Evolutionary conservation across 2,329 filamentous ascomycete species (phyloP), one percentile per base, ranked within the genome.

Genomic region (Drechslerella dactyloides): DNA sequence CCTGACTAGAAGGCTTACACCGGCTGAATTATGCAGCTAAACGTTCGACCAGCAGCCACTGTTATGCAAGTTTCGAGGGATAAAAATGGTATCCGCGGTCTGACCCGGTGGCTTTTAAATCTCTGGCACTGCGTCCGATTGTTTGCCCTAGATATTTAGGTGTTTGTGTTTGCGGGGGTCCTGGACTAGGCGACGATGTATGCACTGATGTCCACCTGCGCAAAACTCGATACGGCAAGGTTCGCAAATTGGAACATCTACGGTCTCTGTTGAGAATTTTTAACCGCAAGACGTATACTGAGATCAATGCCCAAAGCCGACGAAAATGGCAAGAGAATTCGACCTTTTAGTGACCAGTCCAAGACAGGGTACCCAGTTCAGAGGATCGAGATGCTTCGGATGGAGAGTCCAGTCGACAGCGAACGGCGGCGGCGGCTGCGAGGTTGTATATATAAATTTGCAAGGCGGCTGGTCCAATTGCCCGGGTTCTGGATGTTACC

Each of bases 21-120:
- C 64, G 68, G 66, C 66, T 72, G 62, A 72, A 61, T 55, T 65
- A 61, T 40, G 68, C 68, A 72, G 68, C 60, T 72, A 61, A 23
- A 64, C 64, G 66, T 55, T 70, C 55, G 52, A 64, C 68, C 68
- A 65, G 65, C 68, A 48, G 44, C 44, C 44, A 72, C 50, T 24
- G 55, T 21, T 51, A 60, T 72, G 68, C 55, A 65, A 42, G 55
- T 46, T 51, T 48, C 55, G 37, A 50, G 56, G 8, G 51, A 72
- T 52, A 54, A 72, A 72, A 72, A 72, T 65, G 60, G 68, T 55
- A 72, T 30, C 24, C 48, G 37, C 44, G 55, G 68, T 53, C 24
- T 33, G 65, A 52, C 44, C 37, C 33, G 24, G 33, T 37, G 23
- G 27, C 48, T 51, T 52, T 61, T 60, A 19, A 46, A 55, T 27